phyloP scores from a whole-genome alignment of 352 stramenopile species.

The Phytophthora sojae region DNA sequence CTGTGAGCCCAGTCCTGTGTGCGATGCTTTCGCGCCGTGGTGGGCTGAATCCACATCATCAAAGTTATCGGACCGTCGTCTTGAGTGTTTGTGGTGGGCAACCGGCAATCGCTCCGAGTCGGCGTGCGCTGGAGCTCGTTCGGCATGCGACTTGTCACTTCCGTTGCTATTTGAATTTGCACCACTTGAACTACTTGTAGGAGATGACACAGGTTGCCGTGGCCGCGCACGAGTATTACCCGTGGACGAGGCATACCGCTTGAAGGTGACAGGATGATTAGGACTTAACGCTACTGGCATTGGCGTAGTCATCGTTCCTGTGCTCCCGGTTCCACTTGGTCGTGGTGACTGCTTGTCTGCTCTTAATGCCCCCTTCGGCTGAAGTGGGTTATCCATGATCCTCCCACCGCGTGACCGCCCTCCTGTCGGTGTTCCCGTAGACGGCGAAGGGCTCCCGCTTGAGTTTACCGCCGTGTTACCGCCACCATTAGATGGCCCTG shows the following conservation, averaged over 20 bases:
- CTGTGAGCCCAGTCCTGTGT: conserved; percentile 31
- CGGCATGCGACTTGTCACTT: conserved; percentile 54
- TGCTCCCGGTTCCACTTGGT: conserved; percentile 28
- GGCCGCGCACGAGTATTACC: conserved; percentile 46
- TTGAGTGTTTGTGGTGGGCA: conserved; percentile 53
- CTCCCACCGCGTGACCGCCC: conserved; percentile 42
- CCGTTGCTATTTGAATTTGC: conserved; percentile 33
- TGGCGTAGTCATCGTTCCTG: conserved; percentile 26
- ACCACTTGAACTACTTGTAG: conserved; percentile 20
- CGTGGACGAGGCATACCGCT: conserved; percentile 60
- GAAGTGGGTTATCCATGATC: conserved; percentile 64
- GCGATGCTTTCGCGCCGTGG: conserved; percentile 24
- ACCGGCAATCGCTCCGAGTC: conserved; percentile 55
- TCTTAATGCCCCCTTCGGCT: conserved; percentile 44
- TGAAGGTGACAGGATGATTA: conserved; percentile 52
- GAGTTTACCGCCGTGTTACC: conserved; percentile 2
- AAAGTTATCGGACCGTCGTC: conserved; percentile 58
- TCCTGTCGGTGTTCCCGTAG: conserved; percentile 43
- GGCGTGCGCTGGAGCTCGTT: conserved; percentile 54
- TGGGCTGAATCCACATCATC: conserved; percentile 40
- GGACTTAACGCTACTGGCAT: conserved; percentile 40
- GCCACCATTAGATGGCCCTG: conserved; percentile 9
- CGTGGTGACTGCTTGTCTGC: conserved; percentile 60
- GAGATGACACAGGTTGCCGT: conserved; percentile 34
- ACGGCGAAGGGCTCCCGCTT: conserved; percentile 16